Conservation (phyloP, 1,284 basidiomycete species). For the Ganoderma boninense region DNA sequence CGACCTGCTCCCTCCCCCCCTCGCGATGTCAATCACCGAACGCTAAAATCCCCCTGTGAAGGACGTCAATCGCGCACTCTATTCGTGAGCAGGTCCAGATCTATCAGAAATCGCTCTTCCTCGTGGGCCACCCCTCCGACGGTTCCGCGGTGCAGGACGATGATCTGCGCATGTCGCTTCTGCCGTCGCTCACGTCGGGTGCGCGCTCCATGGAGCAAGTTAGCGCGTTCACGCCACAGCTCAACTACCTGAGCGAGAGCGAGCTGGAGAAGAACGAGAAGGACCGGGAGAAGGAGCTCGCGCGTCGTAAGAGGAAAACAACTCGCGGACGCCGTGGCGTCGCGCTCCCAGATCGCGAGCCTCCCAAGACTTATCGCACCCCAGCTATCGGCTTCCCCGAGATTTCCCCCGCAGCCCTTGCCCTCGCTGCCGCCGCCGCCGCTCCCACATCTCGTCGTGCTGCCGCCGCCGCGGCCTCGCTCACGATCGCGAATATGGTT, state of each 20-base stretch:
- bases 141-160: conserved; percentile 87
- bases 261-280: conserved; percentile 91
- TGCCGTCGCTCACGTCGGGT: conserved; percentile 79
- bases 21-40: neutral
- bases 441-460: conserved; percentile 79
- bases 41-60: conserved; percentile 41
- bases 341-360: conserved; percentile 92
- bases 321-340: conserved; percentile 92
- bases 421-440: conserved; percentile 66
- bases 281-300: conserved; percentile 93
- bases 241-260: conserved; percentile 89
- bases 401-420: conserved; percentile 72
- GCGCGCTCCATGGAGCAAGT: conserved; percentile 81
- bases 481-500: conserved; percentile 86
- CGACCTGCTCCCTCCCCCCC: conserved; percentile 27
- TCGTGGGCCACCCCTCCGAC: conserved; percentile 89
- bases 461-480: conserved; percentile 83
- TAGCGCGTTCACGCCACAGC: conserved; percentile 84
- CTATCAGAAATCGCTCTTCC: conserved; percentile 92
- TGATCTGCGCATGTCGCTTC: conserved; percentile 90
- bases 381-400: conserved; percentile 87
- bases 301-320: conserved; percentile 85
- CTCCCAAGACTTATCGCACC: conserved; percentile 90
- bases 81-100: conserved; percentile 96
- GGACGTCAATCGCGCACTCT: conserved; percentile 94